Evolutionary conservation across 1,139 yeast genomes (phyloP), one percentile per base, ranked within the genome.

Genomic region (Kodamaea anthophila): DNA sequence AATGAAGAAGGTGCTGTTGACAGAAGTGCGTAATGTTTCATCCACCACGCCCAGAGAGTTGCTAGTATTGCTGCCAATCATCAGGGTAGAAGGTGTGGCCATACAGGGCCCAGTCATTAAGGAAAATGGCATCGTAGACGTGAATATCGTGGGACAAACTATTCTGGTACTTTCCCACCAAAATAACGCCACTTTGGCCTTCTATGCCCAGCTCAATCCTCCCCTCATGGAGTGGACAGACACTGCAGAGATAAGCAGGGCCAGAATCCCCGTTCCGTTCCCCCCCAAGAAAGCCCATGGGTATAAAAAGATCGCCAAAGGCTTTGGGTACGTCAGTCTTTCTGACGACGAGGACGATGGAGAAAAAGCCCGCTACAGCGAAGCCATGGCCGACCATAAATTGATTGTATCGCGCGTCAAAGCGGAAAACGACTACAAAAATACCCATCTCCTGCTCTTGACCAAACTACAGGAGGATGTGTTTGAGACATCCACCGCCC

Each of bases 291-390:
- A 10, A 24, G 31, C 21, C 15, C 29, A 29, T 7, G 43, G 42
- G 3, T 65, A 65, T 35, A 39, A 35, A 1, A 51, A 46, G 23
- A 66, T 68, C 1, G 39, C 34, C 13, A 44, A 41, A 21, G 72
- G 72, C 1, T 65, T 63, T 41, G 72, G 72, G 0, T 65, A 49
- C 37, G 36, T 62, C 12, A 64, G 58, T 22, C 44, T 48, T 3
- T 30, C 46, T 3, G 58, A 48, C 6, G 40, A 41, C 5, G 47
- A 41, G 12, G 39, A 33, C 7, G 26, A 24, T 4, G 5, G 19
- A 3, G 27, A 31, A 14, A 23, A 12, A 12, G 21, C 13, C 10
- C 13, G 13, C 10, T 12, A 24, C 8, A 22, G 19, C 7, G 10
- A 21, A 12, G 11, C 11, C 6, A 24, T 16, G n/a, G 13, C 5